Conservation (phyloP, 2,329 filamentous ascomycete species). For the Alternaria rosae region DNA sequence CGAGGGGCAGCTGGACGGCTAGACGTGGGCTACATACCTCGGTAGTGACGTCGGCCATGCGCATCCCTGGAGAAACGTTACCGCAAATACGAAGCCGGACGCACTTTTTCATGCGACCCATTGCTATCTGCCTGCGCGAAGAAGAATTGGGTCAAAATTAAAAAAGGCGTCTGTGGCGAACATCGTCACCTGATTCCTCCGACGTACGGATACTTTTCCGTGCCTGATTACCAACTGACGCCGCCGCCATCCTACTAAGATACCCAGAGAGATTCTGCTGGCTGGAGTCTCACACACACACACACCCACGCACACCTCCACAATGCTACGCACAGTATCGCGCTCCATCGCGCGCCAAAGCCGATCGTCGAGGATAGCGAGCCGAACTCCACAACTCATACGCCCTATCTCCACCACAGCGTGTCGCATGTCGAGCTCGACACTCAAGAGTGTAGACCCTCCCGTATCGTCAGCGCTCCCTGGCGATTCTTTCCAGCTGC, state of each 20-base stretch:
- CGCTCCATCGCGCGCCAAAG: conserved; percentile 48
- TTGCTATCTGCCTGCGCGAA: conserved; percentile 18
- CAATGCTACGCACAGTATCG: conserved; percentile 50
- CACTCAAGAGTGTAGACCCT: conserved; percentile 63
- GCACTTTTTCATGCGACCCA: conserved; percentile 4
- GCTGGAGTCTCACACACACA: conserved; percentile 9
- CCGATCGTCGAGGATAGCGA: conserved; percentile 34
- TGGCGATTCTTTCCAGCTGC: conserved; percentile 84
- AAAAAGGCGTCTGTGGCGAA: conserved; percentile 21
- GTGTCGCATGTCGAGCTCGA: conserved; percentile 61
- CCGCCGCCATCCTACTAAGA: conserved; percentile 1
- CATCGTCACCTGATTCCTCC: conserved; percentile 18
- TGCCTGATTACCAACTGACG: conserved; percentile 3
- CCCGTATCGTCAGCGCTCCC: conserved; percentile 68
- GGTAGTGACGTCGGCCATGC: conserved; percentile 11
- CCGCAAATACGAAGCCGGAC: conserved; percentile 21
- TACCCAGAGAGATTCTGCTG: conserved; percentile 16
- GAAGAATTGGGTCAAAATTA: not conserved
- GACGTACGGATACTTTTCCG: conserved; percentile 28
- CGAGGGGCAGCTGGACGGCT: conserved; percentile 40
- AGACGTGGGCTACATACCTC: conserved; percentile 14
- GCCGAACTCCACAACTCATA: conserved; percentile 38
- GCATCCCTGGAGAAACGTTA: conserved; percentile 34
- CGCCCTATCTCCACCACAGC: conserved; percentile 53
- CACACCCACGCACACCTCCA: conserved; percentile 14